Conservation (phyloP, 2,329 filamentous ascomycete genomes). For the Periconia sp. region DNA sequence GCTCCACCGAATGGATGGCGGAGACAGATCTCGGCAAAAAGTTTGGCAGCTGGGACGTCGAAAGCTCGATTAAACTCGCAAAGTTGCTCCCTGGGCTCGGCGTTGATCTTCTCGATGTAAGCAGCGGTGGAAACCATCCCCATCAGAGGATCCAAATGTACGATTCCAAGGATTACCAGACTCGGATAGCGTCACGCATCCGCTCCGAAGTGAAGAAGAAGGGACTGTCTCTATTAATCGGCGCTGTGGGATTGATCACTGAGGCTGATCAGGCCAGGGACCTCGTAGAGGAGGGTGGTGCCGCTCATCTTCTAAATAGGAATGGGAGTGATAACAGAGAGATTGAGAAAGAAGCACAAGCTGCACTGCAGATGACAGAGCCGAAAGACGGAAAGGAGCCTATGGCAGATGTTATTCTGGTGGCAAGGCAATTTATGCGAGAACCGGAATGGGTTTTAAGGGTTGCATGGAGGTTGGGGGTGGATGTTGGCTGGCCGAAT, state of each 20-base stretch:
- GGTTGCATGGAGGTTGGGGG: conserved; percentile 56
- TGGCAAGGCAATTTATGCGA: conserved; percentile 61
- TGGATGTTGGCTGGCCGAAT: conserved; percentile 56
- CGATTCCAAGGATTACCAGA: conserved; percentile 56
- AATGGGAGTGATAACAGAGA: conserved; percentile 29
- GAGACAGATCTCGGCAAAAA: conserved; percentile 37
- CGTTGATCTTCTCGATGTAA: conserved; percentile 55
- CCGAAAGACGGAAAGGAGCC: conserved; percentile 30
- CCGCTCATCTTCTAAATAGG: conserved; percentile 10
- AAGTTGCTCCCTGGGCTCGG: conserved; percentile 50
- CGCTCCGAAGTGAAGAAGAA: conserved; percentile 45
- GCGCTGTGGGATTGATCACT: conserved; percentile 61
- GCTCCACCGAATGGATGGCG: conserved; percentile 46
- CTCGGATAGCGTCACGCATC: conserved; percentile 55
- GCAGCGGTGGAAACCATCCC: conserved; percentile 53
- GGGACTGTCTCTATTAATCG: conserved; percentile 53
- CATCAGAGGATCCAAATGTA: conserved; percentile 50
- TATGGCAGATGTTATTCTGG: conserved; percentile 57
- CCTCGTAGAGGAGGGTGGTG: conserved; percentile 47
- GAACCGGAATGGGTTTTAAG: conserved; percentile 62
- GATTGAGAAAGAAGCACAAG: conserved; percentile 36
- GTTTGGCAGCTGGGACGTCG: conserved; percentile 48
- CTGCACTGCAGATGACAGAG: conserved; percentile 45
- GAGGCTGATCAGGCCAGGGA: conserved; percentile 58
- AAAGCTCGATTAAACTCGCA: conserved; percentile 47